Conservation (phyloP, 176 grass and related monocot species). For the Hsuehochloa calcarea region DNA sequence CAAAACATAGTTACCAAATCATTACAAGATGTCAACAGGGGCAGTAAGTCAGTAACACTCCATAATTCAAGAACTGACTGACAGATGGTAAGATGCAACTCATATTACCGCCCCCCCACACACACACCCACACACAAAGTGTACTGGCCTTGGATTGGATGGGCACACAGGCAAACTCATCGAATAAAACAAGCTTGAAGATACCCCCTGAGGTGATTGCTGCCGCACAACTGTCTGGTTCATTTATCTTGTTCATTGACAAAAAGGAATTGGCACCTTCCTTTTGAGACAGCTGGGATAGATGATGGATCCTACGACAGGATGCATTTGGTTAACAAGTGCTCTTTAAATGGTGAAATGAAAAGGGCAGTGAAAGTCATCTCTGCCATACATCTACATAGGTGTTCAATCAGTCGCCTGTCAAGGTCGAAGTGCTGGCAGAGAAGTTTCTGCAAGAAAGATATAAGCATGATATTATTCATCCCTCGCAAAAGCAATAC, state of each 20-base stretch:
- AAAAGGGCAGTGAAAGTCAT: slow-evolving; percentile 44
- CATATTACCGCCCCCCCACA: neutral
- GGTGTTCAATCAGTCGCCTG: slow-evolving; percentile 75
- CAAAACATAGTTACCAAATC: slow-evolving; percentile 42
- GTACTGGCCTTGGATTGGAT: slow-evolving; percentile 37
- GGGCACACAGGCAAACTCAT: slow-evolving; percentile 2
- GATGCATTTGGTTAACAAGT: slow-evolving; percentile 33
- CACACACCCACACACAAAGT: neutral
- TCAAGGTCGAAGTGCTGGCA: slow-evolving; percentile 93
- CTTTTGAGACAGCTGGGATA: slow-evolving; percentile 34
- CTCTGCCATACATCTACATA: slow-evolving; percentile 54
- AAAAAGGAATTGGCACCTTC: slow-evolving; percentile 32
- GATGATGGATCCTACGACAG: slow-evolving; percentile 36
- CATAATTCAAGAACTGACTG: slow-evolving; percentile 37
- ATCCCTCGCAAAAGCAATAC: slow-evolving; percentile 31
- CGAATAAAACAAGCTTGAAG: slow-evolving; percentile 39
- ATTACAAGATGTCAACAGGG: slow-evolving; percentile 37
- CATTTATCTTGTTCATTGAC: neutral
- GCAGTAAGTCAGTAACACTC: slow-evolving; percentile 35
- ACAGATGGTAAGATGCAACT: slow-evolving; percentile 20
- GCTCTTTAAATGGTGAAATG: slow-evolving; percentile 39
- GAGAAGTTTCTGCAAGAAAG: slow-evolving; percentile 86
- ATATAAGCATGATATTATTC: slow-evolving; percentile 5
- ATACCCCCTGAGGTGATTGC: slow-evolving; percentile 31
- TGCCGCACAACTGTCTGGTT: slow-evolving; percentile 35